phyloP scores from a whole-genome alignment of 345 rosid species.

The Salix brachista region DNA sequence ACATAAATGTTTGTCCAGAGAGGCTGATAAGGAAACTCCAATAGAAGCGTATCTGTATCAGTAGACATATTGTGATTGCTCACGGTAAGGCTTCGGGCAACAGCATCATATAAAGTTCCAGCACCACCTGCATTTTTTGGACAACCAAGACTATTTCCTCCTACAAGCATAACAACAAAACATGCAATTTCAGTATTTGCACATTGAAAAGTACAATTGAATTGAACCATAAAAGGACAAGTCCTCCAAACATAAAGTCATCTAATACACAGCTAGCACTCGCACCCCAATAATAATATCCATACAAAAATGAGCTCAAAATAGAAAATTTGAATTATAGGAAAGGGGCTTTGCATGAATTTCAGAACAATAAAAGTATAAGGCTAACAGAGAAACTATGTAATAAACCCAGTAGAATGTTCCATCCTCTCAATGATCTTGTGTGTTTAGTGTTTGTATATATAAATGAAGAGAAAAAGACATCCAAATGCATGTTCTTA shows the following conservation, averaged over 20 bases:
- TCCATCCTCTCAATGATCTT: neutral
- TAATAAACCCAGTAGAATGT: neutral
- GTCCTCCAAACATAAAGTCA: neutral
- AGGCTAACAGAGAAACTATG: neutral
- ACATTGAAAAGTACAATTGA: neutral
- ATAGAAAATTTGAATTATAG: neutral
- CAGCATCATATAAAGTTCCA: slow-evolving; percentile 96
- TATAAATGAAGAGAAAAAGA: neutral
- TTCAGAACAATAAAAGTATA: neutral
- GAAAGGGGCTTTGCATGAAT: neutral
- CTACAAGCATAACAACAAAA: slow-evolving; percentile 40
- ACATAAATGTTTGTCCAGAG: slow-evolving; percentile 91
- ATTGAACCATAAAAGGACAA: neutral
- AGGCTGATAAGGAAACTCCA: slow-evolving; percentile 94
- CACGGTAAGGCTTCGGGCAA: slow-evolving; percentile 82
- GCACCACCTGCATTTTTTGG: slow-evolving; percentile 91
- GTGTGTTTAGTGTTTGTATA: neutral
- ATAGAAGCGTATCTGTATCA: slow-evolving; percentile 83
- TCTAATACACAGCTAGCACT: neutral
- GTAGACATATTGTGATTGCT: slow-evolving; percentile 85
- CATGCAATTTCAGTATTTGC: neutral
- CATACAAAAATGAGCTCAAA: neutral
- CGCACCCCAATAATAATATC: neutral
- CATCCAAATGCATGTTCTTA: neutral
- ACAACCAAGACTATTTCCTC: slow-evolving; percentile 80